phyloP scores from a whole-genome alignment of 2,329 filamentous ascomycete genomes.

The Sclerotinia sclerotiorum region DNA sequence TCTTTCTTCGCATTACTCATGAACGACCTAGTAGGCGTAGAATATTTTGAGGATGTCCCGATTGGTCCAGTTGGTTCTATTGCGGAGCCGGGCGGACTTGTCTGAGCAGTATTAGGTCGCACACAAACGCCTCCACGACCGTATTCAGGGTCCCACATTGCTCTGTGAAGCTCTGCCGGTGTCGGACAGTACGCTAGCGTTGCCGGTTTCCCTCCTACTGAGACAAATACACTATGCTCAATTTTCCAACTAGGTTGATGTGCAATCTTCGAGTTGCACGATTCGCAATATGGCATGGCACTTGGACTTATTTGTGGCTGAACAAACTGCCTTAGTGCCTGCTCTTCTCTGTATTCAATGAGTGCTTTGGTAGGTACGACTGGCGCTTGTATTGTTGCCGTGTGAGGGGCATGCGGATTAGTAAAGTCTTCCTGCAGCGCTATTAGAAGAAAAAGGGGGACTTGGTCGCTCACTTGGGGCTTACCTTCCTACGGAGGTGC shows the following conservation, averaged over 20 bases:
- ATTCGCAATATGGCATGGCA: conserved; percentile 14
- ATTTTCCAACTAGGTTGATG: conserved; percentile 27
- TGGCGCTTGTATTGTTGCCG: conserved; percentile 47
- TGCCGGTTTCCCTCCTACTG: conserved; percentile 21
- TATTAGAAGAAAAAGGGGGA: conserved; percentile 8
- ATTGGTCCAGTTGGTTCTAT: background rate
- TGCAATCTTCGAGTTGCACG: conserved; percentile 21
- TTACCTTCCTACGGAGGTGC: conserved; percentile 47
- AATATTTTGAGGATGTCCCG: background rate
- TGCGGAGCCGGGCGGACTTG: background rate
- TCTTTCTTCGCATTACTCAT: conserved; percentile 18
- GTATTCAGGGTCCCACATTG: conserved; percentile 24
- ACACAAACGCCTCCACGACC: conserved; percentile 23
- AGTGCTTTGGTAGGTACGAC: conserved; percentile 45
- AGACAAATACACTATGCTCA: conserved; percentile 28
- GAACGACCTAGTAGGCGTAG: conserved; percentile 16
- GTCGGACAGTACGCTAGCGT: conserved; percentile 23
- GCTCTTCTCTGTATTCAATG: conserved; percentile 42
- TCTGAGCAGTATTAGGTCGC: background rate
- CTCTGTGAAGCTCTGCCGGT: conserved; percentile 25
- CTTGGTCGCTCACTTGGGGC: conserved; percentile 18
- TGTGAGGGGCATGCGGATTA: conserved; percentile 50
- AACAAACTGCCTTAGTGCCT: conserved; percentile 12
- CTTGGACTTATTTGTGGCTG: conserved; percentile 20
- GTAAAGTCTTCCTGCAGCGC: conserved; percentile 42